Evolutionary conservation across 805 yeast genomes (phyloP).

Genomic region (Saitoella complicata): DNA sequence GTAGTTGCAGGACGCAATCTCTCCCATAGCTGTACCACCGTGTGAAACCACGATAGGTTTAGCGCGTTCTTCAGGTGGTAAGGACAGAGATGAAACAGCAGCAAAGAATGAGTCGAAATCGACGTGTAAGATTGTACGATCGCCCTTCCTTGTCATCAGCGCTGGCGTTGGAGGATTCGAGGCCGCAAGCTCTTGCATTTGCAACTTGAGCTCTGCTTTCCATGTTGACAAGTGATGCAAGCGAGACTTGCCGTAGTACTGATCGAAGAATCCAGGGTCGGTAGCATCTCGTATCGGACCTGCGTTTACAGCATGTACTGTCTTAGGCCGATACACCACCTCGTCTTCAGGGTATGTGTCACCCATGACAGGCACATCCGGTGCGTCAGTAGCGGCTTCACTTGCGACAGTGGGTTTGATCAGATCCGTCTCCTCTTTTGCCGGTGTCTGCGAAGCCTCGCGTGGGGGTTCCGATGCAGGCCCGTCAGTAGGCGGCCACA

Average conservation of each 20-base stretch:
- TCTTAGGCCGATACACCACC: conserved; percentile 1
- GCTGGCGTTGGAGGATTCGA: conserved; percentile 1
- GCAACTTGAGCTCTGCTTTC: conserved; percentile 57
- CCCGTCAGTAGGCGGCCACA: too few species aligned
- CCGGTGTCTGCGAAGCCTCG: conserved; percentile 3
- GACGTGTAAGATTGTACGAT: conserved; percentile 42
- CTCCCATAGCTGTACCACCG: conserved; percentile 36
- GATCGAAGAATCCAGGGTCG: conserved; percentile 57
- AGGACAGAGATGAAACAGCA: conserved; percentile 49
- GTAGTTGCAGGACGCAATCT: conserved; percentile 84
- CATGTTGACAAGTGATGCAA: conserved; percentile 78
- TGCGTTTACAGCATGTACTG: conserved; percentile 7
- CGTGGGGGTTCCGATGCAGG: neutral
- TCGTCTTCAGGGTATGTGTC: neutral
- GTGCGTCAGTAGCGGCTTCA: too few species aligned
- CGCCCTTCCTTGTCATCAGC: conserved; percentile 14
- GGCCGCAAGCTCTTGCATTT: conserved; percentile 35
- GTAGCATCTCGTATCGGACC: conserved; percentile 35
- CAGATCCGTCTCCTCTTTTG: conserved; percentile 1
- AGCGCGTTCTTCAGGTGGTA: conserved; percentile 37
- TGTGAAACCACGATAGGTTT: conserved; percentile 49
- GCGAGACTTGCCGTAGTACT: conserved; percentile 66
- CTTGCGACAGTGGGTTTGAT: too few species aligned
- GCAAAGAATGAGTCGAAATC: conserved; percentile 95
- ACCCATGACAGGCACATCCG: too few species aligned